Evolutionary conservation across 2,329 filamentous ascomycete genomes (phyloP), one percentile per base, ranked within the genome.

Genomic region (Malbranchea cinnamomea): DNA sequence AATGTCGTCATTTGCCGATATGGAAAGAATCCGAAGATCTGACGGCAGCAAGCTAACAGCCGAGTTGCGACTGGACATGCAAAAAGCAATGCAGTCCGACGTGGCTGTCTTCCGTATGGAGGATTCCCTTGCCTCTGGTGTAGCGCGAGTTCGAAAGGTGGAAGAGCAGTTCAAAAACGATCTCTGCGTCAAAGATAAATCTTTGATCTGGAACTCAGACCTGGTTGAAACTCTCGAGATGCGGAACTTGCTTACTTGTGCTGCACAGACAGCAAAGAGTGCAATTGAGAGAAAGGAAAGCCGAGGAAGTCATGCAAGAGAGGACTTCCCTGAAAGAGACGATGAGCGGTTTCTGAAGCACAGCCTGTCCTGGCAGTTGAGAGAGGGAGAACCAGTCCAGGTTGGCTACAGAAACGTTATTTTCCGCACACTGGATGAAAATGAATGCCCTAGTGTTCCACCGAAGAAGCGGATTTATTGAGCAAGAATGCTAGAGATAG

Each of bases 121-220:
- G 42, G 77, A 87, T 57, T 80, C 74, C 37, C 68, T 92, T 50
- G 78, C 89, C 43, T 77, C 87, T 56, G 83, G 83, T 66, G 80
- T 89, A 37, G 67, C 66, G 57, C 81, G 72, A 62, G 85, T 92
- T 54, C 70, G 61, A 38, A 72, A 81, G 43, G 82, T 92, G 43
- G 83, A 92, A 53, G 57, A 68, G 46, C 68, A 63, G 43, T 92
- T 78, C 60, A 59, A 33, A 26, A 37, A 66, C 44, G 65, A 91
- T 46, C 74, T 92, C 41, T 80, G 81, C 50, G 89, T 80, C 60
- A 87, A 89, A 68, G 83, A 93, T 59, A 77, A 83, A 56, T 84
- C 78, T 66, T 89, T 92, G 81, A 92, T 92, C 63, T 93, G 83
- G 84, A 93, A 93, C 71, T 82, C 78, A 11, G 83, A 92, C 51